Base-by-base conservation (phyloP, 495 filamentous ascomycete genomes). In the Penicillium antarcticum region DNA sequence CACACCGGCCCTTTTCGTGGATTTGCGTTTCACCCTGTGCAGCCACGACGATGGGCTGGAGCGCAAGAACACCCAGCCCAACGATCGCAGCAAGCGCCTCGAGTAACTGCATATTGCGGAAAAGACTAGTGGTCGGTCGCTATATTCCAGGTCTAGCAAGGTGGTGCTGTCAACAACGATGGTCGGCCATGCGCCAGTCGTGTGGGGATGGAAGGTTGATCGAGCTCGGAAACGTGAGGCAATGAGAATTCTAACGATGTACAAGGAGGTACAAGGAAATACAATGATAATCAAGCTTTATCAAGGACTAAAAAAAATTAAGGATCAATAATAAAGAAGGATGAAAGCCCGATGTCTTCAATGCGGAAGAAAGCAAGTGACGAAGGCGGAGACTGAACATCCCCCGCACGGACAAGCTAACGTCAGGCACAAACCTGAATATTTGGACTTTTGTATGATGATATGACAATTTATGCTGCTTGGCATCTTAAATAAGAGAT, bases 1-100 rank as follows among this genome's bases (percentile, higher is more conserved):
- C 89, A 71, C 94, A 98, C 55, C 94, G 82, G 11, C 94, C 95
- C 42, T 82, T 74, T 73, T 96, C 91, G 58, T 97, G 95, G 57
- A 84, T 87, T 24, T 64, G 71, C 5, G 86, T 87, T 55, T 69
- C 67, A 32, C 71, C 69, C 32, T 73, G 58, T 9, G 68, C 68
- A 34, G 45, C 52, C 23, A 67, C 73, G 3, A 67, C 21, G 1
- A 61, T 52, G 19, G 63, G 58, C 16, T 66, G 55, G 13, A 61
- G 46, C 32, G 54, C 42, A 48, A 72, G 57, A 52, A 52, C 61
- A 63, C 65, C 60, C 43, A 75, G 57, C 36, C 60, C 57, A 31
- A 63, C 59, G 33, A 68, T 41, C 41, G 60, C 45, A 54, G 62
- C 51, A 48, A 69, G 51, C 9, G 63, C 53, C 48, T 54, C 59